phyloP scores from a whole-genome alignment of 2,329 filamentous ascomycete species.

The Coniella lustricola region DNA sequence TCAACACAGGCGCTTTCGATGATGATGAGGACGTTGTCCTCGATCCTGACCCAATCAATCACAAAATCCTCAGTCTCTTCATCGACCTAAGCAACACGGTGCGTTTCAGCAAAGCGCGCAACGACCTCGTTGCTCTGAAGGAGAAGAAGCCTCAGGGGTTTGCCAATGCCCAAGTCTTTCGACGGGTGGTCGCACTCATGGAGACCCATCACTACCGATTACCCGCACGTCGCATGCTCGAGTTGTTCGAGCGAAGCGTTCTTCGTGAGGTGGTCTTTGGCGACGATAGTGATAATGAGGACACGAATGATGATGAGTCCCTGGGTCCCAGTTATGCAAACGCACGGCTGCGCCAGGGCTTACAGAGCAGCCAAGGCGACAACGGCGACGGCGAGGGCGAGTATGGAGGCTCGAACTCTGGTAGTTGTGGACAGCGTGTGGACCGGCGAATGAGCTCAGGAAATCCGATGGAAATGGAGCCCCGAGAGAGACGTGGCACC shows the following conservation, averaged over 20 bases:
- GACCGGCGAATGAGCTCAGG: conserved; percentile 49
- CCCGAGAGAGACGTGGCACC: conserved; percentile 10
- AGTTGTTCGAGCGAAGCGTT: conserved; percentile 88
- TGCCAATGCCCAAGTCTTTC: conserved; percentile 69
- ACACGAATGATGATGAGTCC: conserved; percentile 24
- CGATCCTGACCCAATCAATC: conserved; percentile 45
- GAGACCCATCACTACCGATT: conserved; percentile 87
- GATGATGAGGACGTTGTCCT: conserved; percentile 26
- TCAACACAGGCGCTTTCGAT: conserved; percentile 11
- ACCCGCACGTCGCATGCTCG: conserved; percentile 79
- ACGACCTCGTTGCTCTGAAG: conserved; percentile 75
- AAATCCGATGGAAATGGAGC: conserved; percentile 29
- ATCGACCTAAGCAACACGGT: conserved; percentile 91
- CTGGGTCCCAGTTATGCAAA: neutral
- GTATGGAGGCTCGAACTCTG: conserved; percentile 51
- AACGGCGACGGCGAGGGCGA: conserved; percentile 15
- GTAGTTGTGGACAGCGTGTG: conserved; percentile 42
- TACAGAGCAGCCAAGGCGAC: conserved; percentile 9
- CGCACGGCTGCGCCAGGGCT: conserved; percentile 9
- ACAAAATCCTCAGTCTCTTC: conserved; percentile 77
- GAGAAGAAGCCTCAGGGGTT: conserved; percentile 69
- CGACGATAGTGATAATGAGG: conserved; percentile 46
- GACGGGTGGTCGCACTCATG: conserved; percentile 74
- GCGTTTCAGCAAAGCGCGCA: conserved; percentile 77
- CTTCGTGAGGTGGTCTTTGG: conserved; percentile 78